Base-by-base conservation (phyloP, 768 basidiomycete genomes). In the Lactarius psammicola region DNA sequence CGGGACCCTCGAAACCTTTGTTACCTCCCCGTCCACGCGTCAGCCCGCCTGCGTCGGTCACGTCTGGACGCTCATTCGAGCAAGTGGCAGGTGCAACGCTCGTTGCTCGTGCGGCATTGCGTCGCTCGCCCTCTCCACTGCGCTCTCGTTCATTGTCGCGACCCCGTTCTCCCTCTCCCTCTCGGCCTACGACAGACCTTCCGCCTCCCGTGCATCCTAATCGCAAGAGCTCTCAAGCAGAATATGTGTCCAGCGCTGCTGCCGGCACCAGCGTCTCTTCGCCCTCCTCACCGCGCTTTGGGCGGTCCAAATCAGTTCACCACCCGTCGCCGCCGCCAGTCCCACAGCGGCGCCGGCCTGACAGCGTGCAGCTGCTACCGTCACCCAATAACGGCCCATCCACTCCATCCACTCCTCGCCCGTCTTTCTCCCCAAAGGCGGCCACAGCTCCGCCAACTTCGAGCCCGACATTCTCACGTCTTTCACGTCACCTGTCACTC, bases 291-390 rank as follows among this genome's bases (percentile, higher is more conserved):
- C 72, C 75, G 1, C 79, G 83, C 15, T 76, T 84, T 8, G 78
- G 79, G 56, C 80, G 87, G 13, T 84, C 84, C 42, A 85, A 81
- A 69, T 86, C 85, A 0, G 70, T 87, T 74, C 82, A 85, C 71
- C 80, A 83, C 64, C 75, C 77, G 1, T 75, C 77, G 0, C 72
- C 77, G 11, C 73, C 78, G 15, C 75, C 78, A 3, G 72, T 77
- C 4, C 75, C 72, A 6, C 77, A 82, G 10, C 76, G 83, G 11
- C 81, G 78, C 55, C 79, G 88, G 1, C 89, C 87, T 0, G 87
- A 89, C 70, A 90, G 87, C 69, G 79, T 85, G 53, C 87, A 88
- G 68, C 69, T 87, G 23, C 53, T 70, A 18, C 46, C 71, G 13
- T 58, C 70, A 28, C 42, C 58, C 10, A 62, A 20, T 0, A 17